phyloP scores from a whole-genome alignment of 305 asterid species.

The Fraxinus latifolia region DNA sequence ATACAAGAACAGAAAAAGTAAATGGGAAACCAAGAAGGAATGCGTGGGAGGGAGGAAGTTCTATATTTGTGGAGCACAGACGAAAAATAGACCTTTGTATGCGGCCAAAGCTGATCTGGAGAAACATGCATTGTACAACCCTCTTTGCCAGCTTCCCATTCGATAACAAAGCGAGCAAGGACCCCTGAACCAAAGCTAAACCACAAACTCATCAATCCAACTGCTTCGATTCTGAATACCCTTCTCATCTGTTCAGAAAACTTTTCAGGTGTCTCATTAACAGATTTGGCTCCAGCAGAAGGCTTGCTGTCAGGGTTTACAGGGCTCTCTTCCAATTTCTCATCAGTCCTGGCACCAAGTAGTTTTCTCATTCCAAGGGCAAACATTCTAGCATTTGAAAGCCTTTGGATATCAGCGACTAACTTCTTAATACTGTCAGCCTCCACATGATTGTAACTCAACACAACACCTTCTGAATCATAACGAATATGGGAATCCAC shows the following conservation, averaged over 20 bases:
- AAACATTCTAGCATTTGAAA: conserved; percentile 87
- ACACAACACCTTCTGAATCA: conserved; percentile 91
- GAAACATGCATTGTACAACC: conserved; percentile 99
- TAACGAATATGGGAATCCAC: conserved; percentile 91
- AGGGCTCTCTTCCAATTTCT: conserved; percentile 60
- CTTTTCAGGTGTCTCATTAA: conserved; percentile 57
- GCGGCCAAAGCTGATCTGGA: conserved; percentile 99
- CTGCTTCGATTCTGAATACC: conserved; percentile 93
- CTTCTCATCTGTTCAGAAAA: conserved; percentile 81
- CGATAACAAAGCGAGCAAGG: conserved; percentile 96
- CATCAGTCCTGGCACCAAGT: conserved; percentile 84
- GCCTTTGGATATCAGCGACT: conserved; percentile 91
- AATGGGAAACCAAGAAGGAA: not conserved
- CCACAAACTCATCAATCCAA: conserved; percentile 97
- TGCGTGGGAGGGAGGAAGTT: not conserved
- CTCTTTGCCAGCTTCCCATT: conserved; percentile 95
- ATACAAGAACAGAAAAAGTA: not conserved
- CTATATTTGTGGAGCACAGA: not conserved
- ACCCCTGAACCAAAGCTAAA: conserved; percentile 94
- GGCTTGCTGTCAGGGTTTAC: conserved; percentile 52
- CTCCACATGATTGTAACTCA: conserved; percentile 88
- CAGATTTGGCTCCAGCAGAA: conserved; percentile 52
- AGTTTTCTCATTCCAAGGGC: conserved; percentile 85
- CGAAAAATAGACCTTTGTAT: conserved; percentile 71
- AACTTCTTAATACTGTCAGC: conserved; percentile 84